Evolutionary conservation across 345 rosid species (phyloP).

Genomic region (Acer saccharum): DNA sequence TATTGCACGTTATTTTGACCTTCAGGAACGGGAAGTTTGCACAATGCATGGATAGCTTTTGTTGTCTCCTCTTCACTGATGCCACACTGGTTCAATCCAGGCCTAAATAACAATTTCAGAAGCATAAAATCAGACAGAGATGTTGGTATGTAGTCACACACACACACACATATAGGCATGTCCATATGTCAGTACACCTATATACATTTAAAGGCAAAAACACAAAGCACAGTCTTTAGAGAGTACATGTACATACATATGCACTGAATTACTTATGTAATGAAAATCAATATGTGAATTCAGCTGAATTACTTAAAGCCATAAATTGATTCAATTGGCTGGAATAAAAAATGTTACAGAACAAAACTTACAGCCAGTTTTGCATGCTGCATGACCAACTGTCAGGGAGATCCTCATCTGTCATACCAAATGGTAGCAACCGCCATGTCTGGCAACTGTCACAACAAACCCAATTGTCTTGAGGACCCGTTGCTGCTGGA

Average conservation of each 20-base stretch:
- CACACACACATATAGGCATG: neutral
- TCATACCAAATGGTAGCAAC: slow-evolving; percentile 53
- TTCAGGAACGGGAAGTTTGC: slow-evolving; percentile 26
- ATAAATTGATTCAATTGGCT: neutral
- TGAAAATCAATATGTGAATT: neutral
- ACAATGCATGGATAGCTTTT: slow-evolving; percentile 29
- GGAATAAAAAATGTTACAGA: neutral
- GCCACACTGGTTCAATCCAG: slow-evolving; percentile 51
- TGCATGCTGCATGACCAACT: slow-evolving; percentile 82
- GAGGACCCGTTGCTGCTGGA: slow-evolving; percentile 32
- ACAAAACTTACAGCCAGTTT: slow-evolving; percentile 76
- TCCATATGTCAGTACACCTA: slow-evolving; percentile 3
- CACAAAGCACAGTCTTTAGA: neutral
- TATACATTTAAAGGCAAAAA: slow-evolving; percentile 1
- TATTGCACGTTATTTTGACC: slow-evolving; percentile 34
- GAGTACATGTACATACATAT: neutral
- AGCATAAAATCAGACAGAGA: slow-evolving; percentile 19
- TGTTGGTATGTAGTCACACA: neutral
- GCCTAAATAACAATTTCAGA: slow-evolving; percentile 38
- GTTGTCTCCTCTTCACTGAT: slow-evolving; percentile 51
- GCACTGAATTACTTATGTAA: neutral
- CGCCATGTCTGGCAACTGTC: slow-evolving; percentile 75
- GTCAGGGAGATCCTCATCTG: slow-evolving; percentile 58
- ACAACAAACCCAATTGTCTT: slow-evolving; percentile 65
- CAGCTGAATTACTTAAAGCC: neutral